Evolutionary conservation across 371 early-diverging fungal species (phyloP).

Genomic region (Pancytospora philotis): DNA sequence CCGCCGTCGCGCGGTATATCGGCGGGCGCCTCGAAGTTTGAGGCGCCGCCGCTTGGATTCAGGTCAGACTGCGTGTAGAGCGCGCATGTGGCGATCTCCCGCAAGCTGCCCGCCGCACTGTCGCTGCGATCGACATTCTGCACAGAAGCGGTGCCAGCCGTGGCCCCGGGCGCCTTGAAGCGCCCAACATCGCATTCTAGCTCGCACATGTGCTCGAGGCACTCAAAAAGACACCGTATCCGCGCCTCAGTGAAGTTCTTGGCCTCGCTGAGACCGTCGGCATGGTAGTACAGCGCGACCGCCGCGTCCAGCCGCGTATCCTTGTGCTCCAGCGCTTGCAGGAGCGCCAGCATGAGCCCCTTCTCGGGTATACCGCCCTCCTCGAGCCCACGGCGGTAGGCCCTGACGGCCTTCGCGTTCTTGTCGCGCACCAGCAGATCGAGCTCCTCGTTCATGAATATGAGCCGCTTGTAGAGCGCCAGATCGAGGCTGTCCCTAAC

Average conservation of each 20-base stretch:
- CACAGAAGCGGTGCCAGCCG: too few relatives aligned
- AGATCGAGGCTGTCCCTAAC: constrained; percentile 11
- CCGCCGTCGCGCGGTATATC: too few relatives aligned
- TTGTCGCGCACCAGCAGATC: constrained; percentile 7
- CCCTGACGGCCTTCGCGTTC: not conserved
- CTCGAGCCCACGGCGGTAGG: constrained; percentile 15
- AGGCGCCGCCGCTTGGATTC: too few relatives aligned
- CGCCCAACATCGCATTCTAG: constrained; percentile 25
- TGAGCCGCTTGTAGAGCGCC: constrained; percentile 24
- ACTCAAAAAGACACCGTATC: constrained; percentile 35
- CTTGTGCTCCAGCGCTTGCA: constrained; percentile 1
- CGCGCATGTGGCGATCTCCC: too few relatives aligned
- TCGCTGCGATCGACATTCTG: too few relatives aligned
- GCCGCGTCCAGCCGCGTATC: not conserved
- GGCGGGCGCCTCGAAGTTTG: too few relatives aligned
- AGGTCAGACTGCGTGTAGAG: too few relatives aligned
- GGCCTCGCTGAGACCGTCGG: not conserved
- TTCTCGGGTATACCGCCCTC: not conserved
- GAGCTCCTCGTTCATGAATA: constrained; percentile 22
- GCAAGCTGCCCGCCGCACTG: too few relatives aligned
- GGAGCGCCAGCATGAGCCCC: not conserved
- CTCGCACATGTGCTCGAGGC: constrained; percentile 30
- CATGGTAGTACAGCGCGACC: constrained; percentile 11
- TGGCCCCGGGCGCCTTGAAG: too few relatives aligned
- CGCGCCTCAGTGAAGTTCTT: constrained; percentile 18